Evolutionary conservation across 2,329 filamentous ascomycete species (phyloP), one percentile per base, ranked within the genome.

Genomic region (Aspergillus brunneoviolaceus): DNA sequence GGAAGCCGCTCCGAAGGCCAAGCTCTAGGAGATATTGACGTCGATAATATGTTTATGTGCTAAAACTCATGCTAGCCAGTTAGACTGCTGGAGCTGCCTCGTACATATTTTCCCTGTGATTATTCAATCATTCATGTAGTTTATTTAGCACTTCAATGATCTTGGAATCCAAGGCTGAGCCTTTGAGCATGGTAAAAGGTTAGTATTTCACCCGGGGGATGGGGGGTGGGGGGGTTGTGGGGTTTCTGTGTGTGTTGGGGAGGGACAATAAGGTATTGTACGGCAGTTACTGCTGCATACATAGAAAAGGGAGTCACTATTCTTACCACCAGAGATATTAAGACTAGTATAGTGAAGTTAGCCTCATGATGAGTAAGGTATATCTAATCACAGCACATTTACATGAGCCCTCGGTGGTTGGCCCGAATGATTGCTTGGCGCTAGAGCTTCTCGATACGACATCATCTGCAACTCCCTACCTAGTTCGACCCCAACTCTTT

Each of bases 1-100:
- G 57, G 61, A 75, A 51, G 72, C 69, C n/a, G 67, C 72, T 49
- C 72, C 74, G 16, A 76, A 71, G 55, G 75, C 78, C 31, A 80
- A 77, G 69, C 69, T 79, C 54, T 79, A 74, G 16, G 14, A 19
- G 11, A 39, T 27, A 54, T n/a, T 45, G 51, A 48, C 25, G 5
- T 45, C 11, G 33, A 47, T 27, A 14, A 9, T 23, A n/a, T 45
- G 2, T 39, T n/a, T 21, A 23, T 23, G 29, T 21, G 25, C 14
- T 25, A 33, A 25, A 19, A 25, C 16, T 9, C 5, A 19, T 45
- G 39, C 16, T 16, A 16, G 39, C 39, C 16, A 16, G 2, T 19
- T 16, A 19, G 5, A 3, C 39, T 45, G 12, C 39, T 19, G 39
- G 16, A 45, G 39, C 39, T 4, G 35, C 31, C n/a, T 7, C 59